These are phyloP conservation scores for Vaccinium corymbosum DNA, from an alignment of 148 eudicot genomes.

Conservation along the genomic window DNA sequence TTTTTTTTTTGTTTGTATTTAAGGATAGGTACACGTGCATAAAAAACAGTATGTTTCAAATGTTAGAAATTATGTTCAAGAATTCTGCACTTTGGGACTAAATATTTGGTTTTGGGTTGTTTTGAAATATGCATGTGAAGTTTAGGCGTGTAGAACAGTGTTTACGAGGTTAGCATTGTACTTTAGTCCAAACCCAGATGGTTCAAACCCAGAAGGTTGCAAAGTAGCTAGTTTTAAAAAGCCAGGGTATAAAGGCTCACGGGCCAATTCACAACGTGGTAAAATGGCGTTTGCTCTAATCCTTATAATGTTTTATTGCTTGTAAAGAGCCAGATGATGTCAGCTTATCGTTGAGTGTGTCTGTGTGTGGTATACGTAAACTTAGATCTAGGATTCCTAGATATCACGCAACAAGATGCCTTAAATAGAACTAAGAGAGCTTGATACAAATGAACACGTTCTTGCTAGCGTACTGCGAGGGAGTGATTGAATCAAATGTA, in stretches of 20 bases:
- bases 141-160: not conserved
- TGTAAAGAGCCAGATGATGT: not conserved
- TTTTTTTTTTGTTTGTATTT: no score
- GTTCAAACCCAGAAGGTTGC: not conserved
- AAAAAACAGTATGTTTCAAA: not conserved
- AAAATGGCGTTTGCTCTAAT: not conserved
- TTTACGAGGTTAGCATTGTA: not conserved
- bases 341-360: not conserved
- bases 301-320: not conserved
- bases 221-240: not conserved
- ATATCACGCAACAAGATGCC: not conserved
- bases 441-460: conserved; percentile 1
- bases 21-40: not conserved
- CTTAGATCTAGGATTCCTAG: not conserved
- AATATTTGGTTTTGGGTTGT: not conserved
- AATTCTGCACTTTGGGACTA: not conserved
- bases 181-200: not conserved
- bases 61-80: not conserved
- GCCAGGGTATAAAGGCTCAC: not conserved
- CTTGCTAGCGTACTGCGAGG: not conserved
- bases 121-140: not conserved
- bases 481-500: not conserved
- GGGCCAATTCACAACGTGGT: not conserved
- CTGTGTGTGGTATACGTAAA: not conserved
- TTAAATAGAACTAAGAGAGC: not conserved